Conservation (phyloP, 768 basidiomycete species). For the Boletus rubescentipes region DNA sequence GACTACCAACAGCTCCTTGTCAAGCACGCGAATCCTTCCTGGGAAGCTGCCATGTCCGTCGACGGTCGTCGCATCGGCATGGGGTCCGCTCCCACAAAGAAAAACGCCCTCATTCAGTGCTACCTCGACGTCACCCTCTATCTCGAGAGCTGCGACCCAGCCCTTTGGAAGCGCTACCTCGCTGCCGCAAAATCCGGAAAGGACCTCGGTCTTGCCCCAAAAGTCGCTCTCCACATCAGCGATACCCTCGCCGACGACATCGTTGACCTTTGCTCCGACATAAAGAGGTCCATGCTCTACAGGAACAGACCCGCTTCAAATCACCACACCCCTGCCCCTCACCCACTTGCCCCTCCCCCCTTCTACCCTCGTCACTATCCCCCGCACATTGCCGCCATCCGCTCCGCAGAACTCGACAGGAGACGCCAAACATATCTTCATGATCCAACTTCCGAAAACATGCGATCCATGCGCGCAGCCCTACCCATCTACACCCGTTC, state of each 20-base stretch:
- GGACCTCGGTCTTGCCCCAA: conserved; percentile 70
- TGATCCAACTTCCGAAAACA: conserved; percentile 58
- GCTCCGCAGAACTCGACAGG: conserved; percentile 56
- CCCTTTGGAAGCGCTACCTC: conserved; percentile 74
- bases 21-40: conserved; percentile 32
- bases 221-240: conserved; percentile 64
- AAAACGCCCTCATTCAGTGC: conserved; percentile 64
- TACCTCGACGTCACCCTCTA: conserved; percentile 89
- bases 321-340: conserved; percentile 3
- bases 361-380: conserved; percentile 31
- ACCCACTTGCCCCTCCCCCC: conserved; percentile 3
- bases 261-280: conserved; percentile 64
- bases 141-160: conserved; percentile 79
- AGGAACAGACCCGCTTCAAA: conserved; percentile 52
- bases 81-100: conserved; percentile 69
- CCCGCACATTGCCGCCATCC: conserved; percentile 38
- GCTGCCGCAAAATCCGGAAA: conserved; percentile 61
- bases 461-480: conserved; percentile 63
- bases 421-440: conserved; percentile 57
- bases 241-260: conserved; percentile 66
- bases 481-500: conserved; percentile 78
- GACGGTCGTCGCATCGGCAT: conserved; percentile 80
- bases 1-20: conserved; percentile 42
- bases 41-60: conserved; percentile 79
- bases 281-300: conserved; percentile 64